Conservation (phyloP, 2,329 filamentous ascomycete species). For the Pseudocercospora crystallina region DNA sequence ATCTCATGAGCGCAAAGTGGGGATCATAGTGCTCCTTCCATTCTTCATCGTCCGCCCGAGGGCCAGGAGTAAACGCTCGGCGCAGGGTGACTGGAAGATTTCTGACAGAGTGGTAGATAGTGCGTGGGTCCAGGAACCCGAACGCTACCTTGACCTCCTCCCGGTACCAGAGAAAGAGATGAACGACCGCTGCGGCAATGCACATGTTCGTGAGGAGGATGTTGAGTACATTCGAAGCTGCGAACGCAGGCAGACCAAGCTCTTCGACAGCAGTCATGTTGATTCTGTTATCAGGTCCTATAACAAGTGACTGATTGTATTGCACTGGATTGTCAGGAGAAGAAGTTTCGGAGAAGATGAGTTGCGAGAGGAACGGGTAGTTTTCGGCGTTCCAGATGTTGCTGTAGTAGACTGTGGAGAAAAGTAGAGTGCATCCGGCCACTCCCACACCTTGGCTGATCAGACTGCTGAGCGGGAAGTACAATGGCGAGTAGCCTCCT, state of each 20-base stretch:
- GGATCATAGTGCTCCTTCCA: conserved; percentile 3
- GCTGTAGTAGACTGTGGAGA: conserved; percentile 44
- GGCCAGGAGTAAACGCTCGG: neutral
- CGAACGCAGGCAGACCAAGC: conserved; percentile 4
- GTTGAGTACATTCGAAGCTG: conserved; percentile 7
- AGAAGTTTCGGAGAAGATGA: conserved; percentile 2
- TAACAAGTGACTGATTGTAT: neutral
- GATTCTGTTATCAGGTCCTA: neutral
- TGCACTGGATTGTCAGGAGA: neutral
- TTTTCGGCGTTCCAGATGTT: conserved; percentile 42
- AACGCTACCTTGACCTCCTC: conserved; percentile 2
- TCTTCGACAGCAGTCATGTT: conserved; percentile 6
- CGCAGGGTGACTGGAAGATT: neutral
- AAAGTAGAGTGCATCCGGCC: conserved; percentile 15
- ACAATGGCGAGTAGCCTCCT: conserved; percentile 9
- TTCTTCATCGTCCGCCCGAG: neutral
- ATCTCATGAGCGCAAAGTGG: conserved; percentile 77
- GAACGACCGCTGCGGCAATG: conserved; percentile 7
- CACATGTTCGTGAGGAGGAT: conserved; percentile 9
- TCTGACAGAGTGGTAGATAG: neutral
- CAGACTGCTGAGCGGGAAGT: conserved; percentile 1
- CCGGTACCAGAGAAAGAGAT: conserved; percentile 6
- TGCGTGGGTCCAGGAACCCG: conserved; percentile 4
- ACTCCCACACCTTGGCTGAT: conserved; percentile 1
- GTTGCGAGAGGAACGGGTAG: conserved; percentile 1